A percentile compares a stretch with the other conserved stretches of the same genome.
phyloP scores from a whole-genome alignment of 2,329 filamentous ascomycete genomes.

The Diplodia scrobiculata region DNA sequence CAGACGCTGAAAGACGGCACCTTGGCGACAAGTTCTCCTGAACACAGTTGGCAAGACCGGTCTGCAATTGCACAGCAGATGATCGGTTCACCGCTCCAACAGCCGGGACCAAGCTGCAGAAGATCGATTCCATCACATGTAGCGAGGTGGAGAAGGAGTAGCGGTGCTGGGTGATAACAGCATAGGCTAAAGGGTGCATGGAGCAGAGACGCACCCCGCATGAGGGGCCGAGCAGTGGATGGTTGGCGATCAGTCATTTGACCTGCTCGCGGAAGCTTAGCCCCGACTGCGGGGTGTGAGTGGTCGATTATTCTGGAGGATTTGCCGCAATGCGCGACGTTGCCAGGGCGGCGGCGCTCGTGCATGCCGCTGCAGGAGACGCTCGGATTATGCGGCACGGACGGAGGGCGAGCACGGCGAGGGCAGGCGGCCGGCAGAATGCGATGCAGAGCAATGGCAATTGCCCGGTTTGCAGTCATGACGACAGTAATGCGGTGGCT shows the following conservation, averaged over 20 bases:
- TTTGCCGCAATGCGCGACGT: slow-evolving; percentile 2
- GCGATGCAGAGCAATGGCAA: slow-evolving; percentile 1
- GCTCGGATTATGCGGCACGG: not conserved
- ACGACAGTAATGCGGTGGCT: slow-evolving; percentile 21
- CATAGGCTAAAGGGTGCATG: slow-evolving; percentile 10
- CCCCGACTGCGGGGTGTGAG: not conserved
- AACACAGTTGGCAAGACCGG: not conserved
- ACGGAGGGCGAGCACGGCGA: not conserved
- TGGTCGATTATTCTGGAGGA: not conserved
- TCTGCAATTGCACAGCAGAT: not conserved
- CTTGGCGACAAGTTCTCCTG: not conserved
- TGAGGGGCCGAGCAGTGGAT: not conserved
- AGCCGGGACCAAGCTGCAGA: not conserved
- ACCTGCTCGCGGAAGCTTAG: slow-evolving; percentile 5
- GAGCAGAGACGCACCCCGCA: slow-evolving; percentile 16
- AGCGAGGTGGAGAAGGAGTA: not conserved
- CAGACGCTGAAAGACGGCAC: not conserved
- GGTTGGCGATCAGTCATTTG: slow-evolving; percentile 18
- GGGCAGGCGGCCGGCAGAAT: slow-evolving; percentile 1
- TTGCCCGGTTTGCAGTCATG: slow-evolving; percentile 7
- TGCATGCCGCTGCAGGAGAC: not conserved
- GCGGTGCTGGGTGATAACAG: not conserved
- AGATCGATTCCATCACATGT: slow-evolving; percentile 1
- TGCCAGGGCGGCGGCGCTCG: not conserved
- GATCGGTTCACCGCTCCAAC: slow-evolving; percentile 1